Conservation (phyloP, 192 early-diverging fungal genomes). For the Dissophora ornata region DNA sequence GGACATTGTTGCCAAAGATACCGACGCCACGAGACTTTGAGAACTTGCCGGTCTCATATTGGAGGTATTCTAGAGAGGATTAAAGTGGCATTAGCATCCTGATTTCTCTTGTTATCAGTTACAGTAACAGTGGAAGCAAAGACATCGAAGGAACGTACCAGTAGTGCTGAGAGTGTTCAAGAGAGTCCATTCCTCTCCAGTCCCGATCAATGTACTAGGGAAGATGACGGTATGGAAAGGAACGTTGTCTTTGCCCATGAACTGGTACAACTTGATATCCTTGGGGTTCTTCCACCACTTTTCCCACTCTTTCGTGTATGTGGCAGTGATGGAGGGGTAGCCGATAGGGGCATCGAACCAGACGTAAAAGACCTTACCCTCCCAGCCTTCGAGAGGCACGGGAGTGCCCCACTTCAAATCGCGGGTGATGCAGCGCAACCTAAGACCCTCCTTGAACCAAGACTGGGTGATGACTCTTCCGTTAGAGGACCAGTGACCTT, state of each 20-base stretch:
- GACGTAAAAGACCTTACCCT: conserved; percentile 98
- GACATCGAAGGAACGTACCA: conserved; percentile 67
- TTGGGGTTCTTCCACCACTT: conserved; percentile 99
- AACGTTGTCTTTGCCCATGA: conserved; percentile 99
- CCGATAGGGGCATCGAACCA: conserved; percentile 99
- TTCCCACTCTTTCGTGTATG: conserved; percentile 93
- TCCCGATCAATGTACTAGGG: conserved; percentile 88
- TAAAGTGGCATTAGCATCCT: background rate
- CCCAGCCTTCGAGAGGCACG: conserved; percentile 86
- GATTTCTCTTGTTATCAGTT: background rate
- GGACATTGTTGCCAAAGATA: conserved; percentile 97
- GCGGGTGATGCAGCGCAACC: conserved; percentile 95
- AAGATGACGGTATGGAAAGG: conserved; percentile 99
- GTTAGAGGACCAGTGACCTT: conserved; percentile 92
- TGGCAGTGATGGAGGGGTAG: conserved; percentile 97
- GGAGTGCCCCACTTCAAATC: conserved; percentile 99
- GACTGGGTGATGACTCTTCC: conserved; percentile 86
- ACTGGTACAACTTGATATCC: conserved; percentile 96
- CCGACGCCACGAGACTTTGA: conserved; percentile 96
- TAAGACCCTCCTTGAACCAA: conserved; percentile 96
- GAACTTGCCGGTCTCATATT: conserved; percentile 97
- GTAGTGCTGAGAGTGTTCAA: conserved; percentile 93
- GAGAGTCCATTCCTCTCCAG: conserved; percentile 90
- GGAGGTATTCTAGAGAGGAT: conserved; percentile 82
- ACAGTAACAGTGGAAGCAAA: background rate